Percentiles rank a stretch among this genome's conserved stretches.
phyloP scores from a whole-genome alignment of 495 filamentous ascomycete genomes.

The Aspergillus wentii region DNA sequence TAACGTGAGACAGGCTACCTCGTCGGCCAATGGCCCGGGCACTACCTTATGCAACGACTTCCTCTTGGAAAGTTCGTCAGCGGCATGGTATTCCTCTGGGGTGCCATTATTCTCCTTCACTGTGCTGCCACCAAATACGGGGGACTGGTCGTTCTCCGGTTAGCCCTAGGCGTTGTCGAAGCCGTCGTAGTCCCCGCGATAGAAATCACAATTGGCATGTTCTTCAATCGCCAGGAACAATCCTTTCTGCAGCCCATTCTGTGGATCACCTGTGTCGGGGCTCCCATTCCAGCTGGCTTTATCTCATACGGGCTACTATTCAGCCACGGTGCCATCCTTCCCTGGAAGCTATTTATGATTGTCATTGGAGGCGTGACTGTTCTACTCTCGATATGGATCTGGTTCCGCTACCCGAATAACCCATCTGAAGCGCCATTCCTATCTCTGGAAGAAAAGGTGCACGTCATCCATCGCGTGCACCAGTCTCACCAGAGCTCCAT shows the following conservation, averaged over 20 bases:
- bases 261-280: conserved; percentile 16
- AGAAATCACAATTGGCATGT: conserved; percentile 23
- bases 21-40: conserved; percentile 15
- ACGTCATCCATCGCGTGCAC: conserved; percentile 12
- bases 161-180: conserved; percentile 16
- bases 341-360: conserved; percentile 26
- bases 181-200: conserved; percentile 18
- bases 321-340: conserved; percentile 12
- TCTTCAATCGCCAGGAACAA: conserved; percentile 19
- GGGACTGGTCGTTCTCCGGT: conserved; percentile 16
- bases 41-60: conserved; percentile 20
- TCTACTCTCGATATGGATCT: conserved; percentile 11
- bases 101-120: conserved; percentile 16
- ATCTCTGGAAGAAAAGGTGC: conserved; percentile 10
- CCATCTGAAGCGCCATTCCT: conserved; percentile 13
- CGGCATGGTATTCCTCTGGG: conserved; percentile 15
- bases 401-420: conserved; percentile 15
- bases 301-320: conserved; percentile 20
- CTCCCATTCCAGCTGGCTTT: conserved; percentile 15
- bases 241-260: conserved; percentile 16
- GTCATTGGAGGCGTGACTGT: conserved; percentile 15
- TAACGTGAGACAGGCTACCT: conserved; percentile 8
- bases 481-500: conserved; percentile 11
- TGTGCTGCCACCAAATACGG: conserved; percentile 13
- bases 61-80: conserved; percentile 19